Base-by-base conservation (phyloP, 345 rosid genomes). In the Camelina hispida region DNA sequence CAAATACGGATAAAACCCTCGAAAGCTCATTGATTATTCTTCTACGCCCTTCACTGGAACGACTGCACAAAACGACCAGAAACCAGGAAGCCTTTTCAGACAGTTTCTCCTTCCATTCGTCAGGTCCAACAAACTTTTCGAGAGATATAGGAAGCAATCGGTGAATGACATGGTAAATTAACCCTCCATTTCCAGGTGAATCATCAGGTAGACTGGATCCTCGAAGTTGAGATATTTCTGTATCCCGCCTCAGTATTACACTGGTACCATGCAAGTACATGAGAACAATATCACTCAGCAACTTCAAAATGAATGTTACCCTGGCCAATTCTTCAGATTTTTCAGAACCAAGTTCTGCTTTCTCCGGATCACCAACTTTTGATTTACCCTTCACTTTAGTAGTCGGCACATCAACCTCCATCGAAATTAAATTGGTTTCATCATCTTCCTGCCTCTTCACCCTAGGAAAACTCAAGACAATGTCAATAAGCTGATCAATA, bases 401-500 rank as follows among this genome's bases (percentile, higher is more conserved):
- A 28, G 83, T 63, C 72, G 97, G 89, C 80, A 82, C 96, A 78
- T 94, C 97, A 72, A 91, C 88, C 78, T 94, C 97, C 98, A 91
- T 91, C 10, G 79, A 83, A 18, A 72, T 74, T 25, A 75, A 78
- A 62, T 84, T 86, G 68, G 59, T 62, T 32, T 17, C 72, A 83
- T 75, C 81, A 74, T 78, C 89, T 67, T 87, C 96, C 81, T 77
- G 89, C 71, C 85, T 71, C 81, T 81, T 81, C 3, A 62, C 84
- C 57, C 81, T 65, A 70, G 91, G 91, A 73, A 79, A 88, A 74
- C 86, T 91, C 86, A 91, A 57, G 22, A 94, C 83, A 75, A 90
- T 86, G 73, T 94, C 97, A 81, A 94, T 93, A 79, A 94, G 97
- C 84, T 90, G 98, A 83, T 94, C 97, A 73, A 94, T 87, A 56